phyloP scores from a whole-genome alignment of 345 rosid genomes.

The Brassica rapa region DNA sequence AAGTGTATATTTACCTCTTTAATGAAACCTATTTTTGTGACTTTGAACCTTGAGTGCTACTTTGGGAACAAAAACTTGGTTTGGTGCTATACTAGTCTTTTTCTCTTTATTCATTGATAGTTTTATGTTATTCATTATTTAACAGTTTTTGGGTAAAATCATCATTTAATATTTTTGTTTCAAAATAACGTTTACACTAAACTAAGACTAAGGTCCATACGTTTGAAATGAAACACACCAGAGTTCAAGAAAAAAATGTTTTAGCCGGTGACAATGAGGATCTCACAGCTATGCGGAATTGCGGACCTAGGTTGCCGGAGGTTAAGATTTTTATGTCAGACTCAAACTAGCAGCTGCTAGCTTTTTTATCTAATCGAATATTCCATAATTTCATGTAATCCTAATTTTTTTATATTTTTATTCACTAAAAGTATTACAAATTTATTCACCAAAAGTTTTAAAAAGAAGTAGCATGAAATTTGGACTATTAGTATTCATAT shows the following conservation, averaged over 20 bases:
- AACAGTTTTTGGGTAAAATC: not conserved
- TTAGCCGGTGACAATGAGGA: not conserved
- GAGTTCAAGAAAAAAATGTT: too few species aligned
- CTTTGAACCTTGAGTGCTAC: too few species aligned
- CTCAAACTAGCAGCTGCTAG: not conserved
- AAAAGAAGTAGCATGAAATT: not conserved
- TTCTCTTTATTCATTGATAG: not conserved
- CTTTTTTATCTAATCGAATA: not conserved
- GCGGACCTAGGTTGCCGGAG: not conserved
- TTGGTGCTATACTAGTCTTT: too few species aligned
- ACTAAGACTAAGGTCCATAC: too few species aligned
- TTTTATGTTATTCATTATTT: not conserved
- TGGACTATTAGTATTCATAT: not conserved
- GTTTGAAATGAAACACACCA: not conserved
- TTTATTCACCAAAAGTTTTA: not conserved
- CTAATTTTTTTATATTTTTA: too few species aligned
- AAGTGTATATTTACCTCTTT: too few species aligned
- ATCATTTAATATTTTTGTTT: not conserved
- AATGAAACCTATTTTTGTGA: too few species aligned
- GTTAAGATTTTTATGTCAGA: not conserved
- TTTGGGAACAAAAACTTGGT: too few species aligned
- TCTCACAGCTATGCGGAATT: not conserved
- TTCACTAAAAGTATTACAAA: not conserved
- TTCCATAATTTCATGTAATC: not conserved
- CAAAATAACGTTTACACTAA: too few species aligned